Evolutionary conservation across 1,284 basidiomycete species (phyloP), one percentile per base, ranked within the genome.

Genomic region (Peniophora sp.): DNA sequence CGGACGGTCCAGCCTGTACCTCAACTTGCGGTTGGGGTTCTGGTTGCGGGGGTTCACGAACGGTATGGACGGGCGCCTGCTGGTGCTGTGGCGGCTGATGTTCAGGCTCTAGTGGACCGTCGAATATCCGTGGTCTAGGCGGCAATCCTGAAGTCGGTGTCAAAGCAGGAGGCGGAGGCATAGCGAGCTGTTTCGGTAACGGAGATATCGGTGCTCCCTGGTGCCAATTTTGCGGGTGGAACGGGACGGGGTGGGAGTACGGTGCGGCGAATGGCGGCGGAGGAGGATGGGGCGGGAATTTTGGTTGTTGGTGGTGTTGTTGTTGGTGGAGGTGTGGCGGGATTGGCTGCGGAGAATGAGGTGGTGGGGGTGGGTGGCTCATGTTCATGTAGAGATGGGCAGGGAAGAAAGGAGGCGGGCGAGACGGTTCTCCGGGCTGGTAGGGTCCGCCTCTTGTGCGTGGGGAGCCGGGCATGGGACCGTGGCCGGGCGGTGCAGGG

Each of bases 111-210:
- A 54, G 22, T 16, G 56, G 53, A 19, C 54, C 56, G 27, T 52
- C 57, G 3, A 58, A 50, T 16, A 53, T 53, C 43, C 51, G 54
- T 3, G 55, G 52, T 25, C 53, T 49, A 27, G 52, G 56, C 17
- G 64, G 65, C n/a, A 66, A 56, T 1, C 63, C 59, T 3, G 62
- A 60, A 35, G 66, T 51, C 24, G 64, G 67, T 22, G 68, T 65
- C 36, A 68, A 59, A 11, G 62, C 54, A 16, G 65, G 66, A 58
- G 54, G 65, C 1, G 63, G 63, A 5, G 63, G 64, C 64, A 67
- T 68, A n/a, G 66, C 60, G 2, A 69, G 56, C 39, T 69, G 68
- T 60, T 68, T 69, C 55, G 68, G 67, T 49, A 69, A 47, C 9
- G 68, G 68, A 2, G 68, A 69, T 23, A 65, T 58, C 11, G 62